Evolutionary conservation across 1,284 basidiomycete species (phyloP).

Genomic region (Apiotrichum porosum): DNA sequence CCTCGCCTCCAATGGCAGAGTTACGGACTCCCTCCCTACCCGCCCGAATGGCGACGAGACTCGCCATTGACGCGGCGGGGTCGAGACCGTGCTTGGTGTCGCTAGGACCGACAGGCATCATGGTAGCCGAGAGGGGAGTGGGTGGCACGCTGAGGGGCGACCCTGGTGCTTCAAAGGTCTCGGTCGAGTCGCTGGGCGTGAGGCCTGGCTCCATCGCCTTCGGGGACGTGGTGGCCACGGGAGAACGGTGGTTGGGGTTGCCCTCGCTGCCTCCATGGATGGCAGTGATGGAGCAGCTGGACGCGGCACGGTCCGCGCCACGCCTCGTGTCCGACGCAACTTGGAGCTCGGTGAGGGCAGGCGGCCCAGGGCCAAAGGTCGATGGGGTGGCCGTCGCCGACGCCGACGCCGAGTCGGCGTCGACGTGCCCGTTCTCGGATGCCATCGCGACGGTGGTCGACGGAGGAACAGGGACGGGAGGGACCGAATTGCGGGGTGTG

Average conservation of each 20-base stretch:
- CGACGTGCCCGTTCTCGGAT: not conserved
- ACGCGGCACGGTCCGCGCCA: conserved; percentile 31
- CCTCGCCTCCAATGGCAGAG: too few species aligned
- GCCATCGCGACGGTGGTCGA: not conserved
- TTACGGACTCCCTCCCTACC: conserved; percentile 29
- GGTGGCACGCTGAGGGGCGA: not conserved
- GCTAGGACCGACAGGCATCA: not conserved
- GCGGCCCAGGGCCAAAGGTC: not conserved
- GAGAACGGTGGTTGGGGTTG: conserved; percentile 2
- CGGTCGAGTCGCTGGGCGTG: not conserved
- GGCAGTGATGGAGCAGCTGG: conserved; percentile 37
- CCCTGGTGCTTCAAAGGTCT: not conserved
- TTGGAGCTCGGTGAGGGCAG: not conserved
- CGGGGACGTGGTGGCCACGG: not conserved
- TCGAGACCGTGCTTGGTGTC: conserved; percentile 27
- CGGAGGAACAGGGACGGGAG: too few species aligned
- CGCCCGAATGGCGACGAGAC: conserved; percentile 40
- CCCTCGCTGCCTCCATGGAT: conserved; percentile 42
- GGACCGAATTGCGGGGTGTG: not conserved
- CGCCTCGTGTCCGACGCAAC: not conserved
- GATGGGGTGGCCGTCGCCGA: conserved; percentile 1
- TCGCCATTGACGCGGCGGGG: conserved; percentile 29
- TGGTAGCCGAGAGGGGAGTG: not conserved
- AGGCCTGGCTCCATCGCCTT: not conserved
- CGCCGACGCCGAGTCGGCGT: too few species aligned